A percentile compares a stretch with the other conserved stretches of the same genome.
These are phyloP conservation scores for Trametes gibbosa DNA, from an alignment of 768 basidiomycete species.

Conservation along the genomic window DNA sequence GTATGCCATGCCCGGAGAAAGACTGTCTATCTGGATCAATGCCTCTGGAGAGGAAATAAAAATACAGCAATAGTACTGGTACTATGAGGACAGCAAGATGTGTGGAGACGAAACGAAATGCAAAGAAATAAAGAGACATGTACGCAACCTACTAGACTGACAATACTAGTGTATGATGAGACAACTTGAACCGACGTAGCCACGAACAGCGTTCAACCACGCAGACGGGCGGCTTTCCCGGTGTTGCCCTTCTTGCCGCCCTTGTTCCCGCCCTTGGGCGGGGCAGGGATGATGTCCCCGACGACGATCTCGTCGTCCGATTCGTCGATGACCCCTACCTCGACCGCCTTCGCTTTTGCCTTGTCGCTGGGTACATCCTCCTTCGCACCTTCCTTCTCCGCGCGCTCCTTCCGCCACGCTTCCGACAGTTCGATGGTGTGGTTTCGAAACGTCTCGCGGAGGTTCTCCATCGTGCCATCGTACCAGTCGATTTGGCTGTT, in stretches of 20 bases:
- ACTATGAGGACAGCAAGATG: neutral
- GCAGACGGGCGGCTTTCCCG: neutral
- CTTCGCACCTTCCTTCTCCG: constrained; percentile 36
- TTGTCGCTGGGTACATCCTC: constrained; percentile 11
- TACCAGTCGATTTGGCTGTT: constrained; percentile 53
- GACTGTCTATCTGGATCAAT: too few relatives aligned
- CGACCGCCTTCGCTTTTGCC: constrained; percentile 29
- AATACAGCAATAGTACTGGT: constrained; percentile 10
- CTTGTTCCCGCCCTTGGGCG: neutral
- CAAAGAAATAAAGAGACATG: too few relatives aligned
- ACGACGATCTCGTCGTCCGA: constrained; percentile 43
- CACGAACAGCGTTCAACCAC: neutral
- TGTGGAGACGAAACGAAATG: neutral
- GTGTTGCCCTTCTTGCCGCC: constrained; percentile 3
- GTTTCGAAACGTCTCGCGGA: constrained; percentile 44
- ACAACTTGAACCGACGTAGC: neutral
- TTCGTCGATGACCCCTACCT: constrained; percentile 23
- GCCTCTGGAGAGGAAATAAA: neutral
- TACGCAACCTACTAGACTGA: neutral
- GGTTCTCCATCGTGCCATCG: constrained; percentile 41
- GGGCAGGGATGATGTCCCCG: constrained; percentile 26
- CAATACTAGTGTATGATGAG: neutral
- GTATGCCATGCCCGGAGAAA: too few relatives aligned
- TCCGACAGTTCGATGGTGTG: constrained; percentile 48
- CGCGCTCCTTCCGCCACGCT: constrained; percentile 44